Percentiles rank a stretch among this genome's conserved stretches.
These are phyloP conservation scores for Mucor racemosus DNA, from an alignment of 371 early-diverging fungal genomes.

Conservation along the genomic window DNA sequence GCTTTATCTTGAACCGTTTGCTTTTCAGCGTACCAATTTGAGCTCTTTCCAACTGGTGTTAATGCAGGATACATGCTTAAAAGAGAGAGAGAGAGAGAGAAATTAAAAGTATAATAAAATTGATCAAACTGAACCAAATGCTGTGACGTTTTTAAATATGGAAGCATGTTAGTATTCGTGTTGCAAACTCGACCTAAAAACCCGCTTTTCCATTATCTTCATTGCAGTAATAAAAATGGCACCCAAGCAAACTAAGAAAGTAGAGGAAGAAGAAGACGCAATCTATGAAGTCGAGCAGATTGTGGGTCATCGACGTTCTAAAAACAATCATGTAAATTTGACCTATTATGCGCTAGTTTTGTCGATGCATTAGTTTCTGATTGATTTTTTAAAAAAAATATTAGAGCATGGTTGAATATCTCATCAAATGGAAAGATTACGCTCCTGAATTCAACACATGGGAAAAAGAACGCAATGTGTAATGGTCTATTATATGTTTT, in stretches of 20 bases:
- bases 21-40: constrained; percentile 13
- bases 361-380: not conserved
- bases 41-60: not conserved
- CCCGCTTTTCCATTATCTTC: not conserved
- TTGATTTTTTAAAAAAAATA: not conserved
- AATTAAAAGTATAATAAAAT: not conserved
- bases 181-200: not conserved
- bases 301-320: constrained; percentile 21
- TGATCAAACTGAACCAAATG: not conserved
- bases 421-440: constrained; percentile 44
- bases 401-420: constrained; percentile 28
- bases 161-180: not conserved
- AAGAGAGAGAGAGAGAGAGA: not conserved
- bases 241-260: not conserved
- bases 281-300: constrained; percentile 36
- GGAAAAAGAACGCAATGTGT: constrained; percentile 41
- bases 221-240: not conserved
- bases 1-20: not conserved
- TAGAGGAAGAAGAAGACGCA: constrained; percentile 22
- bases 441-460: constrained; percentile 30
- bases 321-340: constrained; percentile 14
- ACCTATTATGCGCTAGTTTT: not conserved
- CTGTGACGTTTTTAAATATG: not conserved
- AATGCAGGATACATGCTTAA: constrained; percentile 13
- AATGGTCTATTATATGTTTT: not conserved